phyloP scores from a whole-genome alignment of 306 rosid species.

The Vigna unguiculata region DNA sequence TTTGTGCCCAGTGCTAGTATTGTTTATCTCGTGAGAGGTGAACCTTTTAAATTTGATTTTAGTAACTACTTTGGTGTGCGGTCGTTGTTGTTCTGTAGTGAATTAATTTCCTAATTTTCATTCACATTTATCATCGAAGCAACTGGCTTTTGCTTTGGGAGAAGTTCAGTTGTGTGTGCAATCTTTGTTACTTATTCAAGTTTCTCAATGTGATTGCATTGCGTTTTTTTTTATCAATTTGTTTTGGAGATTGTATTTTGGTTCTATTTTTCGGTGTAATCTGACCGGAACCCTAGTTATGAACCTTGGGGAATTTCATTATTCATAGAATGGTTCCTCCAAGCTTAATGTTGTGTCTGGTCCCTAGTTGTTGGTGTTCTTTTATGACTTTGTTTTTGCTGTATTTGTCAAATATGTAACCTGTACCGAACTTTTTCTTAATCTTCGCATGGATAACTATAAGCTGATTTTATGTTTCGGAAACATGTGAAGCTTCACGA shows the following conservation, averaged over 20 bases:
- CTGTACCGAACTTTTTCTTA: background rate
- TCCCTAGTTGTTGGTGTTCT: conserved; percentile 11
- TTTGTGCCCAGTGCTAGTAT: background rate
- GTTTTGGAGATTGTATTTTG: background rate
- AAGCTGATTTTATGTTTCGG: conserved; percentile 41
- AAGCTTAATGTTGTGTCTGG: background rate
- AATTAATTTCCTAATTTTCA: background rate
- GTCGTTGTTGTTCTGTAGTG: background rate
- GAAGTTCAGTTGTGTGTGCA: background rate
- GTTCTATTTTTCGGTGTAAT: background rate
- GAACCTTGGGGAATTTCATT: background rate
- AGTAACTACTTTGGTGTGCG: background rate
- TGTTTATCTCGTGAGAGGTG: background rate
- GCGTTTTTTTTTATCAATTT: conserved; percentile 4
- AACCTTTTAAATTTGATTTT: background rate
- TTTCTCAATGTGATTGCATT: background rate
- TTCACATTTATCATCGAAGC: background rate
- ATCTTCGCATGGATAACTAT: conserved; percentile 6
- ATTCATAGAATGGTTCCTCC: conserved; percentile 4
- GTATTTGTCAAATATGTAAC: background rate
- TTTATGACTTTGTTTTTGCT: background rate
- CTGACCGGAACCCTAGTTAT: background rate
- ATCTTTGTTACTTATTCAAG: background rate
- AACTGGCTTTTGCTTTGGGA: background rate
- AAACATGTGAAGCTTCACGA: conserved; percentile 71